Conservation (phyloP, 2,329 filamentous ascomycete species). For the Uncinocarpus reesii region DNA sequence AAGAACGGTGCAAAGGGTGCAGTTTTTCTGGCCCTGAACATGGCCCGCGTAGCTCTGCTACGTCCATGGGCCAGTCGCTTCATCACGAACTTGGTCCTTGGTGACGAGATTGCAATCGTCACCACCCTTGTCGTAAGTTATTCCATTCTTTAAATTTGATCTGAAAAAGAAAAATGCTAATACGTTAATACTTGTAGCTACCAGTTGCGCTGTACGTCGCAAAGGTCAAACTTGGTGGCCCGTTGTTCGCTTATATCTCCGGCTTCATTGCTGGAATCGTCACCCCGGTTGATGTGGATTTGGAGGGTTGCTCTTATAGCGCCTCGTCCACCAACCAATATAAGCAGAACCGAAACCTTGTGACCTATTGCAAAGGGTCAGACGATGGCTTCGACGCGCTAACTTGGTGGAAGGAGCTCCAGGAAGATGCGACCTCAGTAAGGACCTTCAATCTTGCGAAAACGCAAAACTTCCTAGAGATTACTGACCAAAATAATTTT, state of each 20-base stretch:
- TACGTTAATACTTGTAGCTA: background rate
- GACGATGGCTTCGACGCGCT: conserved; percentile 6
- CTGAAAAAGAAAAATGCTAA: background rate
- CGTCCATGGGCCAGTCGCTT: background rate
- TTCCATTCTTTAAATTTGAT: background rate
- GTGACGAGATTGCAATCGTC: conserved; percentile 2
- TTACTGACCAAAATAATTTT: background rate
- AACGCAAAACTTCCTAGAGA: no score
- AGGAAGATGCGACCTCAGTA: conserved; percentile 8
- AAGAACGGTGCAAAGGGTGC: conserved; percentile 8
- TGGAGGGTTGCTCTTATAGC: background rate
- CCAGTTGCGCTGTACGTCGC: background rate
- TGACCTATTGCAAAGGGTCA: conserved; percentile 12
- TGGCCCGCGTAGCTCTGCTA: background rate
- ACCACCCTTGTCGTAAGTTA: conserved; percentile 8
- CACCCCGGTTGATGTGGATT: conserved; percentile 3
- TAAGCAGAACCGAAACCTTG: conserved; percentile 7
- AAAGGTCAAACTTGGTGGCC: background rate
- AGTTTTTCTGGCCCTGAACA: conserved; percentile 1
- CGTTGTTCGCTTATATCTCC: conserved; percentile 9
- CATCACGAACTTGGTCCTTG: background rate
- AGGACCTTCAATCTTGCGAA: conserved; percentile 1
- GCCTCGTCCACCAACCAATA: background rate
- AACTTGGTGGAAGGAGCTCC: conserved; percentile 1
- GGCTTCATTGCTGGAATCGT: conserved; percentile 10